Evolutionary conservation across 2,329 filamentous ascomycete species (phyloP).

Genomic region (Talaromyces atroroseus): DNA sequence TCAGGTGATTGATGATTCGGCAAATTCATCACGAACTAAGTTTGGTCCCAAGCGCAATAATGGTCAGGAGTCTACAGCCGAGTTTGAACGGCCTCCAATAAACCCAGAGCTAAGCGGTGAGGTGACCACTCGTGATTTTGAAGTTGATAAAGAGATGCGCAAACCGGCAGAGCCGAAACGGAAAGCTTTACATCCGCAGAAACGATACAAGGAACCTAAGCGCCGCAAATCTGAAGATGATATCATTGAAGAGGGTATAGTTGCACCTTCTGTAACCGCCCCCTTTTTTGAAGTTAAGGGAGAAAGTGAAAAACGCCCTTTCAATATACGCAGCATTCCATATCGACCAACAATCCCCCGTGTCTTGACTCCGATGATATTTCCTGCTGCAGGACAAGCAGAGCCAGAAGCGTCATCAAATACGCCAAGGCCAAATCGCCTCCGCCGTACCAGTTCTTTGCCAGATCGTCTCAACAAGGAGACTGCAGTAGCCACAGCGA

Average conservation of each 20-base stretch:
- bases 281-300: neutral
- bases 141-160: conserved; percentile 15
- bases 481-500: conserved; percentile 10
- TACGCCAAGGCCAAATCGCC: conserved; percentile 33
- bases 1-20: conserved; percentile 13
- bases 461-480: conserved; percentile 58
- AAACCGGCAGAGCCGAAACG: conserved; percentile 17
- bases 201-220: conserved; percentile 26
- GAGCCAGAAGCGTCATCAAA: conserved; percentile 12
- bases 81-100: conserved; percentile 29
- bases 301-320: conserved; percentile 39
- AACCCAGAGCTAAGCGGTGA: conserved; percentile 11
- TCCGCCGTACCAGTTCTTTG: conserved; percentile 68
- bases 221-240: conserved; percentile 4
- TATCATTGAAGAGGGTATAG: conserved; percentile 7
- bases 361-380: conserved; percentile 66
- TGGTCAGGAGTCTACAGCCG: conserved; percentile 50
- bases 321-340: conserved; percentile 56
- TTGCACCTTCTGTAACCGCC: neutral
- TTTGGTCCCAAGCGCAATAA: conserved; percentile 31
- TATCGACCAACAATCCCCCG: conserved; percentile 59
- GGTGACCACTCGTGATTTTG: conserved; percentile 45
- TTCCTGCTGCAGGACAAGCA: conserved; percentile 28
- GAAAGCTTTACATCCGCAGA: conserved; percentile 17
- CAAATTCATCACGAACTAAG: conserved; percentile 30